Evolutionary conservation across 2,329 filamentous ascomycete genomes (phyloP).

Genomic region (Trichoderma breve): DNA sequence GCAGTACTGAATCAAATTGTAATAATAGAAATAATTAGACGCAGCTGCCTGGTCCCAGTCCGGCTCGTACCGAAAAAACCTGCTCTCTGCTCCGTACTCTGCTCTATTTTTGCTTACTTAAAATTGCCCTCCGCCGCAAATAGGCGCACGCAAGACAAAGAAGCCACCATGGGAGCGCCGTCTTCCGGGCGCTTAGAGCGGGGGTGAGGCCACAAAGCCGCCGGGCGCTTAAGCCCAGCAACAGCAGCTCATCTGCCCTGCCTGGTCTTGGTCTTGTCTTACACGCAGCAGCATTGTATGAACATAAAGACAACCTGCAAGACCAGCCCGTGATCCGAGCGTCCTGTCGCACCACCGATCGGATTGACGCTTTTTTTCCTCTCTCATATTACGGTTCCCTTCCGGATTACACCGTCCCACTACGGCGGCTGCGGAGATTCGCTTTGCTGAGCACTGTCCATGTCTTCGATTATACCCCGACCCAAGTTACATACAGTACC

Average conservation of each 20-base stretch:
- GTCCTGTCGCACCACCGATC: background rate
- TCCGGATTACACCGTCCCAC: background rate
- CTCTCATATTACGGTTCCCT: background rate
- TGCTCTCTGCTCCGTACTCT: background rate
- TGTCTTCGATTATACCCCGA: background rate
- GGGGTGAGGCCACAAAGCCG: background rate
- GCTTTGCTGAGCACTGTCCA: background rate
- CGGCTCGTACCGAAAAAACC: background rate
- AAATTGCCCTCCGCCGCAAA: background rate
- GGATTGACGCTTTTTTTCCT: background rate
- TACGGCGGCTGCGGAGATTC: slow-evolving; percentile 21
- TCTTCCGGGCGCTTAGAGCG: slow-evolving; percentile 14
- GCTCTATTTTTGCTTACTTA: background rate
- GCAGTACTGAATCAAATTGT: background rate
- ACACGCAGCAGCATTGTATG: background rate
- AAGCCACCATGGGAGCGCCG: too few relatives aligned
- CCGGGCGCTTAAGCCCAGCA: slow-evolving; percentile 8
- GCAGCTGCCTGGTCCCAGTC: background rate
- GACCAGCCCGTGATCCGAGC: slow-evolving; percentile 14
- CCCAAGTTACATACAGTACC: too few relatives aligned
- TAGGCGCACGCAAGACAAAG: background rate
- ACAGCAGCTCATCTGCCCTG: background rate
- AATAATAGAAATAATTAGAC: background rate
- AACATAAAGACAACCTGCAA: background rate
- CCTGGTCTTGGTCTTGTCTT: background rate